Conservation (phyloP, 2,329 filamentous ascomycete species). For the Phyllosticta citriasiana region DNA sequence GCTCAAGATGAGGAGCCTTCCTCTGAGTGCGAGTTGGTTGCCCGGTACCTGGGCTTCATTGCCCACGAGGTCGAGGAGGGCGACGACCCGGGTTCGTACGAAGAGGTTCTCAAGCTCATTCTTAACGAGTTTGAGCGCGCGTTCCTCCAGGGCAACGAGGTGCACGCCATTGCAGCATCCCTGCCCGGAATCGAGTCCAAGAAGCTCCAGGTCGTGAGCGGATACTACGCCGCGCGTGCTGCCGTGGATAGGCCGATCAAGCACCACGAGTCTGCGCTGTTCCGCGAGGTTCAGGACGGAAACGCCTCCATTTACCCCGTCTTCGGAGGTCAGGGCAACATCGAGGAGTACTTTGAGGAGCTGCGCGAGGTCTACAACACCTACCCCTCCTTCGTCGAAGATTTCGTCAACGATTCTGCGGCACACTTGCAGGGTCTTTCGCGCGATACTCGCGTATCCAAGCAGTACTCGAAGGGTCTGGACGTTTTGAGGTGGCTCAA, state of each 20-base stretch:
- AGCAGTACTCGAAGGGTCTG: slow-evolving; percentile 94
- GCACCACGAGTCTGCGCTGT: slow-evolving; percentile 84
- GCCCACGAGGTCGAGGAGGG: slow-evolving; percentile 83
- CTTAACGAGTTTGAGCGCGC: slow-evolving; percentile 94
- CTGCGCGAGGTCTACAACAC: slow-evolving; percentile 83
- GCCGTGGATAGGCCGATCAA: slow-evolving; percentile 79
- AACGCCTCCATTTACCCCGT: slow-evolving; percentile 84
- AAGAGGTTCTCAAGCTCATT: slow-evolving; percentile 84
- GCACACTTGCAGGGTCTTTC: slow-evolving; percentile 80
- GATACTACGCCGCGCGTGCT: slow-evolving; percentile 83
- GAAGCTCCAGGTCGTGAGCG: slow-evolving; percentile 79
- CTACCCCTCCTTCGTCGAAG: slow-evolving; percentile 82
- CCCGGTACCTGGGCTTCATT: slow-evolving; percentile 84
- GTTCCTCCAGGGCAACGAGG: slow-evolving; percentile 91
- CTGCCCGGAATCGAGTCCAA: slow-evolving; percentile 87
- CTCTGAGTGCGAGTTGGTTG: slow-evolving; percentile 83
- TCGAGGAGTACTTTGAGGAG: slow-evolving; percentile 99
- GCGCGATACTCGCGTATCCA: slow-evolving; percentile 75
- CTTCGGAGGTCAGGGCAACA: slow-evolving; percentile 95
- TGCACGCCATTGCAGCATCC: slow-evolving; percentile 76
- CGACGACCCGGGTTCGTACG: slow-evolving; percentile 84
- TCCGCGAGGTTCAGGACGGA: slow-evolving; percentile 76
- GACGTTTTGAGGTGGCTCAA: slow-evolving; percentile 92
- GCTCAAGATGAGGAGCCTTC: slow-evolving; percentile 99
- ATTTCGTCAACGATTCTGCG: slow-evolving; percentile 70